phyloP scores from a whole-genome alignment of 129 eudicot genomes.

The Artemisia tridentata region DNA sequence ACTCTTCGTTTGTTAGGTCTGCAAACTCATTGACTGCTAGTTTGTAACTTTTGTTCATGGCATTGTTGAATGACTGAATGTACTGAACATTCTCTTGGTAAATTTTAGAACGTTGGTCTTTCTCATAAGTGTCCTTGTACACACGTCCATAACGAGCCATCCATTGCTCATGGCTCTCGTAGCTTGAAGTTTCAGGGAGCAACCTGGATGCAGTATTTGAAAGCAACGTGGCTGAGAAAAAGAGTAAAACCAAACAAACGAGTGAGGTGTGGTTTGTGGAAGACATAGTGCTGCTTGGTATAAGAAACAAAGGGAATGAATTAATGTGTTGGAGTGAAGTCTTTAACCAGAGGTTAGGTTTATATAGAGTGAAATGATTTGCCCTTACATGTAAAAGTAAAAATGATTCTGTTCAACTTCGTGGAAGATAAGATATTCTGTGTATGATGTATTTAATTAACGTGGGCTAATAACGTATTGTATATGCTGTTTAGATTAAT shows the following conservation, averaged over 20 bases:
- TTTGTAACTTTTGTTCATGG: conserved; percentile 24
- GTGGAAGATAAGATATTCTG: conserved; percentile 10
- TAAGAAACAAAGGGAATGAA: conserved; percentile 21
- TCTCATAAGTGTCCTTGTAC: conserved; percentile 33
- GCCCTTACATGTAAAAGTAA: background rate
- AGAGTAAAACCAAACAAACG: conserved; percentile 19
- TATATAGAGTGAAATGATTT: background rate
- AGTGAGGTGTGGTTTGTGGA: conserved; percentile 10
- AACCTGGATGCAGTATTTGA: conserved; percentile 17
- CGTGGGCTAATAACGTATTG: background rate
- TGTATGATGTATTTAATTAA: background rate
- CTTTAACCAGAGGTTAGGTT: conserved; percentile 1
- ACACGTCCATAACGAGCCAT: conserved; percentile 38
- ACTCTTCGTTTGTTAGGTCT: conserved; percentile 38
- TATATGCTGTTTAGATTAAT: conserved; percentile 6
- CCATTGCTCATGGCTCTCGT: conserved; percentile 37
- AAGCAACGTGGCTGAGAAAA: conserved; percentile 24
- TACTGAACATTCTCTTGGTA: conserved; percentile 27
- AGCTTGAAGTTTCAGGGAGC: conserved; percentile 21
- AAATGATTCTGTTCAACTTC: background rate
- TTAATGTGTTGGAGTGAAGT: background rate
- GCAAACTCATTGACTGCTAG: conserved; percentile 37
- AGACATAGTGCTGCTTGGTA: conserved; percentile 24
- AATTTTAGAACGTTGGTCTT: conserved; percentile 25
- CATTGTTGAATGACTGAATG: conserved; percentile 38